Conservation (phyloP, 2,329 filamentous ascomycete species). For the Bimuria novae-zelandiae region DNA sequence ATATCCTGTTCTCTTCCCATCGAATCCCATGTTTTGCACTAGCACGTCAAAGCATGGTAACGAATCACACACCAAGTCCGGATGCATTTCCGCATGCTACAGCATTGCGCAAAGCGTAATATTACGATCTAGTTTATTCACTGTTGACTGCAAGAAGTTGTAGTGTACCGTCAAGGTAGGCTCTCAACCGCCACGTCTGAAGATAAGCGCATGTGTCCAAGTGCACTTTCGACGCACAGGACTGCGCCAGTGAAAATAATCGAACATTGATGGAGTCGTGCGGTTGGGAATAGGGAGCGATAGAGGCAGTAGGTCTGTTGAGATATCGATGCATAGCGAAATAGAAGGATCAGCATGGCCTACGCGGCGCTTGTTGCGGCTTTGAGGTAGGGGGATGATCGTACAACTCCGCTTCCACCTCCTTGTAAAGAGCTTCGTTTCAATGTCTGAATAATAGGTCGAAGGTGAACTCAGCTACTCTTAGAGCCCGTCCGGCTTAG, state of each 20-base stretch:
- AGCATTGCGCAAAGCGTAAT: conserved; percentile 71
- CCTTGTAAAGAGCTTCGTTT: conserved; percentile 46
- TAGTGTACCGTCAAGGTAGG: conserved; percentile 64
- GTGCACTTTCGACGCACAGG: conserved; percentile 43
- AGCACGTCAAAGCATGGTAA: conserved; percentile 75
- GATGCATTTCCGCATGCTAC: conserved; percentile 66
- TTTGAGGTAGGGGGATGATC: conserved; percentile 22
- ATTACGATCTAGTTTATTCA: conserved; percentile 53
- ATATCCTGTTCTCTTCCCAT: conserved; percentile 28
- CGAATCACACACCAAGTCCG: conserved; percentile 77
- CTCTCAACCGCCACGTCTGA: conserved; percentile 57
- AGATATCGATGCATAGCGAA: conserved; percentile 13
- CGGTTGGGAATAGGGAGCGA: conserved; percentile 50
- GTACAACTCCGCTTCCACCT: conserved; percentile 19
- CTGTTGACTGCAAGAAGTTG: conserved; percentile 15
- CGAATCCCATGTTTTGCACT: conserved; percentile 67
- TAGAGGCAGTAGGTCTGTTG: conserved; percentile 44
- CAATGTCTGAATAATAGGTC: conserved; percentile 27
- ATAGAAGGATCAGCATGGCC: conserved; percentile 26
- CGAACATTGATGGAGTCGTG: conserved; percentile 31
- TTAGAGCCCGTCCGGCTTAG: conserved; percentile 50
- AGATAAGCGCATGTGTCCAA: conserved; percentile 46
- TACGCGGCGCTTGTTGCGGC: conserved; percentile 21
- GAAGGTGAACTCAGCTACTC: conserved; percentile 55
- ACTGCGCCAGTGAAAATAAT: conserved; percentile 48